Evolutionary conservation across 805 yeast genomes (phyloP).

Genomic region (Kodamaea laetipori): DNA sequence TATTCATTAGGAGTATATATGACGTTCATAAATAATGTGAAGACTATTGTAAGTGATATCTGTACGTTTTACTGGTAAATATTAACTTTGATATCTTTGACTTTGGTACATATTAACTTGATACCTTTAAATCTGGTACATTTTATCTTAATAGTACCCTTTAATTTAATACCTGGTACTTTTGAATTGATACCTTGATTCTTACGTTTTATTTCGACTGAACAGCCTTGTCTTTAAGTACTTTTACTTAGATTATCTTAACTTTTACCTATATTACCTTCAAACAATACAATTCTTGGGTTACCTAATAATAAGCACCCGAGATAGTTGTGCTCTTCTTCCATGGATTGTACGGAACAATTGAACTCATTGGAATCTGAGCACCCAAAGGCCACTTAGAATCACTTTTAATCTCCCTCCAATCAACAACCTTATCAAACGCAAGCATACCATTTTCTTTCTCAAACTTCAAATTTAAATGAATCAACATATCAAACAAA

Average conservation of each 20-base stretch:
- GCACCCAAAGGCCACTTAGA: constrained; percentile 47
- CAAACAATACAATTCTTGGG: background rate
- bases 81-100: too few species aligned
- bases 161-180: too few species aligned
- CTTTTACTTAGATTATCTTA: too few species aligned
- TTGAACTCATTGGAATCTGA: constrained; percentile 34
- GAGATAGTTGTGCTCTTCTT: background rate
- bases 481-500: constrained; percentile 44
- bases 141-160: too few species aligned
- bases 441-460: constrained; percentile 44
- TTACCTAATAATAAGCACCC: background rate
- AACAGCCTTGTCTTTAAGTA: too few species aligned
- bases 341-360: constrained; percentile 21
- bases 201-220: too few species aligned
- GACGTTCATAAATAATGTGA: background rate
- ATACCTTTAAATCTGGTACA: too few species aligned
- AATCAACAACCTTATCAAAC: constrained; percentile 38
- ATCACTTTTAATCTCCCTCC: constrained; percentile 38
- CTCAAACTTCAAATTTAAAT: constrained; percentile 41
- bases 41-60: background rate
- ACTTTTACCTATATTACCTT: too few species aligned
- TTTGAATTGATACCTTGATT: too few species aligned
- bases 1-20: constrained; percentile 12
- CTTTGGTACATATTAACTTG: too few species aligned
- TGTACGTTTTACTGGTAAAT: too few species aligned